Base-by-base conservation (phyloP, 805 yeast species). In the Clavispora carvajalis region DNA sequence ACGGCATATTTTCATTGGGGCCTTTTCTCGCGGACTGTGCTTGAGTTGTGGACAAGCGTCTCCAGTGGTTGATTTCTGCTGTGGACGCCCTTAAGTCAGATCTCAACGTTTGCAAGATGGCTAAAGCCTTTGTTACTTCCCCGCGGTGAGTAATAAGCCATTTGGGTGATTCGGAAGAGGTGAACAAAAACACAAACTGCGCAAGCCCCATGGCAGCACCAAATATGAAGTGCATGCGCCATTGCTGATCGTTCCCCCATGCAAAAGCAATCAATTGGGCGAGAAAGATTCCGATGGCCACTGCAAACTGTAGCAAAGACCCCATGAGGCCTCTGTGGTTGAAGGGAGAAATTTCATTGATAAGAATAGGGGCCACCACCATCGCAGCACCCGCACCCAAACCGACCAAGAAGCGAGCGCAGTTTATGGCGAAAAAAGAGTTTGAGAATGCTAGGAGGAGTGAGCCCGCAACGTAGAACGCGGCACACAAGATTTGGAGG, bases 281-380 rank as follows among this genome's bases (percentile, higher is more conserved):
- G 16, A 51, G 7, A 10, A 67, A 51, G n/a, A 69, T 60, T 3
- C 74, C 73, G 8, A 57, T 39, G 3, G 71, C 65, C 5, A 68
- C 63, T 0, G 69, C 63, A 16, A 67, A 52, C 51, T 67, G 74
- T 29, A 62, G 51, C 24, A 67, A 49, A 2, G 70, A 55, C 1
- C 74, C 74, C 46, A 69, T 45, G 12, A 67, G 52, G n/a, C 74
- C 74, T 16, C 71, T 48, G 39, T 66, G 69, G 44, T 62, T 63
- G 10, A 57, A 46, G 1, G 73, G 72, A 1, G 73, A 55, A 13
- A 68, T 40, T 43, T 69, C 73, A 44, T 61, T 67, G 38, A 69
- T 55, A 36, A 67, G 51, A 33, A 69, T 59, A 5, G 73, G 73
- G 11, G 72, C 59, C 28, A 66, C 60, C n/a, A 66, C 65, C 41